Conservation (phyloP, 2,329 filamentous ascomycete genomes). For the Cladosporium sp. region DNA sequence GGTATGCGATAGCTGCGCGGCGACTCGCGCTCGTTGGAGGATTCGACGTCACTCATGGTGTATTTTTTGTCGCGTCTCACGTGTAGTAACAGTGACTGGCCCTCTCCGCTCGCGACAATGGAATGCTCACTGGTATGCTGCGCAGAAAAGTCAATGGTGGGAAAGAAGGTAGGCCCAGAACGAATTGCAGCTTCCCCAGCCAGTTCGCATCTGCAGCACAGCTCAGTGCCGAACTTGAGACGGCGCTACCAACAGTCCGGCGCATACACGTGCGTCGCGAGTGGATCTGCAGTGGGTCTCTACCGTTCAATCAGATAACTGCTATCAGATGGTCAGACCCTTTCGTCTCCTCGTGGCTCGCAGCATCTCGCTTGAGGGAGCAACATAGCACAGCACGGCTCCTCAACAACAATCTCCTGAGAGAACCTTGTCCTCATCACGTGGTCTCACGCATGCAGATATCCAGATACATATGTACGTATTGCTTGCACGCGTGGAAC, state of each 20-base stretch:
- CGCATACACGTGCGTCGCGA: background rate
- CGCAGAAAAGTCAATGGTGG: background rate
- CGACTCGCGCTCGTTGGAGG: conserved; percentile 17
- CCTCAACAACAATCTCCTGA: conserved; percentile 1
- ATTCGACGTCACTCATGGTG: background rate
- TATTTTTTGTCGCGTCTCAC: background rate
- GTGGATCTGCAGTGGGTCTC: background rate
- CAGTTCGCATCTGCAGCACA: background rate
- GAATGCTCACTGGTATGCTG: background rate
- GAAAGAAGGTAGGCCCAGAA: background rate
- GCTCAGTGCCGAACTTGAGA: background rate
- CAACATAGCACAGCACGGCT: background rate
- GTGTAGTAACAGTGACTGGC: background rate
- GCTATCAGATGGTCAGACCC: conserved; percentile 9
- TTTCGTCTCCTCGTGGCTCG: background rate
- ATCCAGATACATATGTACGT: background rate
- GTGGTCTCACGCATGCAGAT: background rate
- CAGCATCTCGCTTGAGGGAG: background rate
- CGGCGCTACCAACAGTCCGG: background rate
- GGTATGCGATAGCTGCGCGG: conserved; percentile 27
- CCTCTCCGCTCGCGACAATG: background rate
- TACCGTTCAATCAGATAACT: conserved; percentile 5
- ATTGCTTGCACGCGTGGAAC: background rate
- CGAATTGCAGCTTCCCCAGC: background rate
- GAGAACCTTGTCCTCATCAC: background rate